Evolutionary conservation across 257 asterid species (phyloP).

Genomic region (Craterostigma plantagineum): DNA sequence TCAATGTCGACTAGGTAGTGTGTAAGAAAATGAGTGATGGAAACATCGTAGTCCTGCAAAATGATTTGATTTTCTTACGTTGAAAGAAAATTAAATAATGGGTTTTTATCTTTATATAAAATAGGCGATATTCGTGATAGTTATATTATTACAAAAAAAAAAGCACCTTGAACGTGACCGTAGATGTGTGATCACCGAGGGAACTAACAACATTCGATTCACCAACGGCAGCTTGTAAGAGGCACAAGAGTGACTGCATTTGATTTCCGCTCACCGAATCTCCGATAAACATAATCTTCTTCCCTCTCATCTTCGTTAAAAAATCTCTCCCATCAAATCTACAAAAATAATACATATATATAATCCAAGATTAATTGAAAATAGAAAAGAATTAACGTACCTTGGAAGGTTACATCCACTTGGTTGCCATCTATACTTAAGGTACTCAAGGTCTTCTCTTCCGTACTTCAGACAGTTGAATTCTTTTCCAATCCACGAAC

Average conservation of each 20-base stretch:
- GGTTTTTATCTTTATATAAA: no score
- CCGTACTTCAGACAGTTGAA: constrained; percentile 61
- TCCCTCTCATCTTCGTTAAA: constrained; percentile 27
- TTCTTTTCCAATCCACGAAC: constrained; percentile 65
- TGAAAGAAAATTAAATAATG: not conserved
- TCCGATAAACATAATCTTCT: constrained; percentile 64
- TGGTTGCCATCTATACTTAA: constrained; percentile 62
- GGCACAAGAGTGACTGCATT: constrained; percentile 42
- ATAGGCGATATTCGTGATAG: no score
- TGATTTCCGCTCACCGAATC: constrained; percentile 58
- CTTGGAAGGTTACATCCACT: constrained; percentile 34
- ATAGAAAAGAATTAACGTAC: constrained; percentile 9
- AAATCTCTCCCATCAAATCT: constrained; percentile 45
- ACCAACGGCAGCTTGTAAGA: constrained; percentile 36
- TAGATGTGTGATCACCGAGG: constrained; percentile 14
- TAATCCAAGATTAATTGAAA: not conserved
- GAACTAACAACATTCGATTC: constrained; percentile 12
- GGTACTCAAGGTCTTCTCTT: constrained; percentile 46
- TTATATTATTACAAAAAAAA: not conserved
- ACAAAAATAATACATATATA: not conserved
- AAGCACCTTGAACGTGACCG: constrained; percentile 27
- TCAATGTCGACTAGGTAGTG: constrained; percentile 57
- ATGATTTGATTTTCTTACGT: not conserved
- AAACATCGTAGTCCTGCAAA: constrained; percentile 40
- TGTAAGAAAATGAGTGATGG: constrained; percentile 38